Base-by-base conservation (phyloP, 768 basidiomycete genomes). In the Russula compacta region DNA sequence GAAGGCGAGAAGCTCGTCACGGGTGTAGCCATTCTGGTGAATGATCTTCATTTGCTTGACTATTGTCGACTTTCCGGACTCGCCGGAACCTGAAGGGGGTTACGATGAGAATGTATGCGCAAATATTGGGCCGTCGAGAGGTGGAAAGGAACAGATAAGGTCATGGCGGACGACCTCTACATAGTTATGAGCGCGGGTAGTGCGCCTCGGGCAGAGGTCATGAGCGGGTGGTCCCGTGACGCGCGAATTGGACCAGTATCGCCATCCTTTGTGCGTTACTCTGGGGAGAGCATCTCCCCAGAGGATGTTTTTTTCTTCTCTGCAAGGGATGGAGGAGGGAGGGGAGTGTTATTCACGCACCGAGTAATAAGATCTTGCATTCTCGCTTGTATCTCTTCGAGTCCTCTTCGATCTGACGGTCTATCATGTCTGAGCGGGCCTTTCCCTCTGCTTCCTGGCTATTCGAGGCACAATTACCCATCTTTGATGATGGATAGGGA, bases 1-100 rank as follows among this genome's bases (percentile, higher is more conserved):
- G 76, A 83, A 95, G 3, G 83, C 79, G 61, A 85, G 77, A 32
- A 92, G 82, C 71, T 97, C 93, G 0, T 87, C 81, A 8, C 74
- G 73, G 2, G 85, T 82, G 74, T 93, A 98, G 12, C 95, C 95
- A 63, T 86, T 84, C 72, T 95, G 90, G 72, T 98, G 90, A 52
- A 98, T 94, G 60, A 98, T 95, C 79, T 95, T 97, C 94, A 98
- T 97, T 73, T 98, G 95, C 71, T 98, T 98, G 39, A 97, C 93
- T 65, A 98, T 92, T 0, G 95, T 98, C 4, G 84, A 86, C 75
- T 98, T 98, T 6, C 95, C 95, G 0, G 89, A 91, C 76, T 95
- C 93, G 68, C 95, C 92, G 14, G 93, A 94, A 58, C 95, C 94
- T 95, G 67, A 19, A 15, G 38, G 36, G 43, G 14, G n/a, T 14